Base-by-base conservation (phyloP, 768 basidiomycete species). In the Mycena rosella region DNA sequence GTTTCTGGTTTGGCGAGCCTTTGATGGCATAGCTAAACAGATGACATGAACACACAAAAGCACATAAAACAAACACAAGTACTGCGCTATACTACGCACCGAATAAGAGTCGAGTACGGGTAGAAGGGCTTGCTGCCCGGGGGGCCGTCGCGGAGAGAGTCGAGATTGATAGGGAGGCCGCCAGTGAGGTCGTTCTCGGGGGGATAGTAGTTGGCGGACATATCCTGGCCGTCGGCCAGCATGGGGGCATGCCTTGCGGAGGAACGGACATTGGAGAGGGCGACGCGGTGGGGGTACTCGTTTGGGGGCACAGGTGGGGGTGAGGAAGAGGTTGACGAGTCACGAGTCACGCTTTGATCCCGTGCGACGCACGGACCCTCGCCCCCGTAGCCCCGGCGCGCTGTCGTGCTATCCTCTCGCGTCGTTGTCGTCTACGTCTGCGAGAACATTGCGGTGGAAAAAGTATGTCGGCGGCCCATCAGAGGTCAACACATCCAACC, bases 81-180 rank as follows among this genome's bases (percentile, higher is more conserved):
- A n/a, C n/a, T n/a, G n/a, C n/a, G n/a, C n/a, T n/a, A n/a, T n/a
- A n/a, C n/a, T 20, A 44, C 42, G 42, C 77, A 94, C 94, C 94
- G 89, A 74, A 96, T 96, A 60, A 96, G 88, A 36, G 94, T 96
- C 4, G 94, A 95, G 76, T 96, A 96, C 3, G 94, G 94, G 74
- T 96, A 96, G 74, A 95, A 95, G 8, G 94, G 94, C 78, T 96
- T 96, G 77, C 89, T 93, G 52, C 94, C 94, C 9, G 94, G 93
- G 3, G 94, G 94, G 0, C 94, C 93, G 75, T 96, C 94, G 59
- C 94, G 86, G 62, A 95, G 83, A 4, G 94, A 95, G 78, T 94
- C 93, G 27, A 95, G 90, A 75, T 93, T 95, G 74, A 95, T 93
- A 56, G 93, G 93, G 34, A 94, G 84, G 26, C 93, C 93, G 26